A percentile compares a stretch with the other conserved stretches of the same genome.
Evolutionary conservation across 169 alveolate species (phyloP).

Genomic region (Besnoitia besnoiti): DNA sequence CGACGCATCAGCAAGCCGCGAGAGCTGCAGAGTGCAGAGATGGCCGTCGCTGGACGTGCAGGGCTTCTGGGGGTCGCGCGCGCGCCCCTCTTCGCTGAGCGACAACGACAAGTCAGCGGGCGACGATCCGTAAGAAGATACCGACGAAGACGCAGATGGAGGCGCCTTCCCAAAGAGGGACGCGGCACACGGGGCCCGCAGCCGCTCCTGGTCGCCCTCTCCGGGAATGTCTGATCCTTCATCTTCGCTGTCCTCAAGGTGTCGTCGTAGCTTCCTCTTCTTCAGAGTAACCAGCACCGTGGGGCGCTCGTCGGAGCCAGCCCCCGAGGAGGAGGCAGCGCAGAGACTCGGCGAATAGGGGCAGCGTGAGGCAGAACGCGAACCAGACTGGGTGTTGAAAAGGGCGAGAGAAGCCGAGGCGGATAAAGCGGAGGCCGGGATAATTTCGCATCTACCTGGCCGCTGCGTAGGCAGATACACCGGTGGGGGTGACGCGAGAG

Average conservation of each 20-base stretch:
- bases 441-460: neutral
- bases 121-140: too few relatives aligned
- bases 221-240: neutral
- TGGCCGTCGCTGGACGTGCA: neutral
- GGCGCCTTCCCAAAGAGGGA: neutral
- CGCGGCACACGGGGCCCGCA: neutral
- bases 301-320: neutral
- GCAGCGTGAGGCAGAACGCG: too few relatives aligned
- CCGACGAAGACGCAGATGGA: too few relatives aligned
- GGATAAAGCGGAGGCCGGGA: neutral
- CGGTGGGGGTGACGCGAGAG: neutral
- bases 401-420: neutral
- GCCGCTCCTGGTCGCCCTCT: neutral
- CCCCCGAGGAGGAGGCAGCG: neutral
- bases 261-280: neutral
- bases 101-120: too few relatives aligned
- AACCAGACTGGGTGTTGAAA: too few relatives aligned
- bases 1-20: neutral
- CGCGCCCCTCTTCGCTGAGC: too few relatives aligned
- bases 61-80: too few relatives aligned
- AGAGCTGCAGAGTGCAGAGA: neutral
- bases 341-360: too few relatives aligned
- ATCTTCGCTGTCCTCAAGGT: neutral
- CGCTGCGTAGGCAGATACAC: neutral
- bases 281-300: neutral